Conservation (phyloP, 2,329 filamentous ascomycete genomes). For the Talaromyces sp. region DNA sequence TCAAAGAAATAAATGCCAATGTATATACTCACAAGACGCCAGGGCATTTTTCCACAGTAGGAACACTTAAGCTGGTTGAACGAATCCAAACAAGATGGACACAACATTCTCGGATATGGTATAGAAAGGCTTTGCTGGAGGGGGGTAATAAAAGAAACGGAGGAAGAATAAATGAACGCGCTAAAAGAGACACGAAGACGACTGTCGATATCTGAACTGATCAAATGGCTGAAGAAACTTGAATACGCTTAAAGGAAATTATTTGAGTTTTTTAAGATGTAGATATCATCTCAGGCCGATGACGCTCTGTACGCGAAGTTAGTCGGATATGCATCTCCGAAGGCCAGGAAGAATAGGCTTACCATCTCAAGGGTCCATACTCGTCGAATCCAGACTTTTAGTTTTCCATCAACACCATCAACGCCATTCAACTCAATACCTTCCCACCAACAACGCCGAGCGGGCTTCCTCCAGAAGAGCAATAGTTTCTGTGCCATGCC, state of each 20-base stretch:
- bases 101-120: constrained; percentile 19
- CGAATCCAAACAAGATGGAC: background rate
- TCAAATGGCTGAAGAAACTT: constrained; percentile 23
- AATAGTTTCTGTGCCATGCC: constrained; percentile 98
- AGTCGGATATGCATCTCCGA: constrained; percentile 24
- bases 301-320: constrained; percentile 60
- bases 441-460: constrained; percentile 97
- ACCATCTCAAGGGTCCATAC: constrained; percentile 99
- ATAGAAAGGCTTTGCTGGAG: constrained; percentile 1
- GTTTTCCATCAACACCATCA: constrained; percentile 82
- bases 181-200: constrained; percentile 3
- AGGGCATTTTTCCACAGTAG: constrained; percentile 5
- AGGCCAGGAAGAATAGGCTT: constrained; percentile 29
- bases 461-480: constrained; percentile 97
- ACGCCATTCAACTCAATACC: constrained; percentile 88
- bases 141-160: constrained; percentile 1
- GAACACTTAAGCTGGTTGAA: background rate
- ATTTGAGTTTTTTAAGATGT: background rate
- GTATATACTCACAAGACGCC: constrained; percentile 25
- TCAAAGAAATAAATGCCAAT: constrained; percentile 9
- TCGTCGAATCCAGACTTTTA: constrained; percentile 97
- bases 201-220: background rate
- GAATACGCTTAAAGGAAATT: background rate
- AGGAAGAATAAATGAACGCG: constrained; percentile 9
- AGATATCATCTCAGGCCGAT: constrained; percentile 67